These are phyloP conservation scores for Niveomyces coronatus DNA, from an alignment of 2,329 filamentous ascomycete genomes.

Conservation along the genomic window DNA sequence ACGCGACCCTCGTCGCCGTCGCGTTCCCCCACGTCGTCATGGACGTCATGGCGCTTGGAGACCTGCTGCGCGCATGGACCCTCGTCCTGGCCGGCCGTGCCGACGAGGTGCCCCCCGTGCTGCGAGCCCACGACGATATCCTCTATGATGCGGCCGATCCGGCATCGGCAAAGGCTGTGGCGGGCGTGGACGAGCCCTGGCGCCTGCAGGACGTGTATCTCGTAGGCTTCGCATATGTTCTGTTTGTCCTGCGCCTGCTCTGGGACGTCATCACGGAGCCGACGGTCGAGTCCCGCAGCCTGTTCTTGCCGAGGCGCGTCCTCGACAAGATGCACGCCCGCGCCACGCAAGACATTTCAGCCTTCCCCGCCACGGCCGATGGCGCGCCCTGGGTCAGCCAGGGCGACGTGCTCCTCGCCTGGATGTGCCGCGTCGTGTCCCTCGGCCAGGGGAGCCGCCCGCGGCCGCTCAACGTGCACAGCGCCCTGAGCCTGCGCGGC, in stretches of 20 bases:
- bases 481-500: constrained; percentile 1
- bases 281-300: constrained; percentile 8
- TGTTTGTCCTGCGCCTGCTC: constrained; percentile 22
- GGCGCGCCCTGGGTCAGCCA: constrained; percentile 2
- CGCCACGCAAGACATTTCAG: constrained; percentile 15
- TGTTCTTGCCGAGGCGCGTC: constrained; percentile 26
- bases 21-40: constrained; percentile 34
- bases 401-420: constrained; percentile 6
- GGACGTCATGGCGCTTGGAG: constrained; percentile 31
- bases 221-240: constrained; percentile 16
- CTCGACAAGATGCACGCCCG: constrained; percentile 19
- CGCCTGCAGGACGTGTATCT: constrained; percentile 13
- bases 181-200: neutral
- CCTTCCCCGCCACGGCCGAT: no score
- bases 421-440: constrained; percentile 1
- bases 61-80: constrained; percentile 33
- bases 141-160: constrained; percentile 2
- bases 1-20: constrained; percentile 36
- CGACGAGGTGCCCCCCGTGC: constrained; percentile 24
- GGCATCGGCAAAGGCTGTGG: neutral
- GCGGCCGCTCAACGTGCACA: constrained; percentile 1
- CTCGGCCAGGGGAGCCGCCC: neutral
- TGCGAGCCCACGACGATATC: constrained; percentile 1
- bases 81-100: constrained; percentile 31
- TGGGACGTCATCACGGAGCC: neutral